phyloP scores from a whole-genome alignment of 306 rosid species.

The Vigna mungo region DNA sequence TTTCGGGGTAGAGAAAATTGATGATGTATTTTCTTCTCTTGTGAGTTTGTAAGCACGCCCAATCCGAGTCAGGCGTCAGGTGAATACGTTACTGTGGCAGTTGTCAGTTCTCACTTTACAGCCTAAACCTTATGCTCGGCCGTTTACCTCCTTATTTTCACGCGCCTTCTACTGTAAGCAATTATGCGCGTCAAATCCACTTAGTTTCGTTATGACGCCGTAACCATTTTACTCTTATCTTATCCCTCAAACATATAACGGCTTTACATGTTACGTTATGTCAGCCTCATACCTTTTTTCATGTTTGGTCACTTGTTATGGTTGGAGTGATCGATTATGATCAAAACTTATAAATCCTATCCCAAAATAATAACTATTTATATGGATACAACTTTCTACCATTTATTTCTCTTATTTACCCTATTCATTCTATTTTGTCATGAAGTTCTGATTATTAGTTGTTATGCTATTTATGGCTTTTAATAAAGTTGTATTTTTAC shows the following conservation, averaged over 20 bases:
- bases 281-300: slow-evolving; percentile 23
- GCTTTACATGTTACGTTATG: slow-evolving; percentile 24
- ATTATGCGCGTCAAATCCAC: slow-evolving; percentile 9
- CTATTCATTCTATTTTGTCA: too few species aligned
- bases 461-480: not conserved
- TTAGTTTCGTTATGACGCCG: not conserved
- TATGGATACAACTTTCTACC: not conserved
- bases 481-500: not conserved
- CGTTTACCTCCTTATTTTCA: slow-evolving; percentile 1
- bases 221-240: not conserved
- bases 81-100: slow-evolving; percentile 43
- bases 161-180: not conserved
- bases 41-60: not conserved
- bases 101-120: slow-evolving; percentile 55
- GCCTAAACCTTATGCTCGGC: slow-evolving; percentile 42
- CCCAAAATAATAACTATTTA: not conserved
- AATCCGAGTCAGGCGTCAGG: slow-evolving; percentile 23
- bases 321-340: not conserved
- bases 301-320: not conserved
- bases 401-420: not conserved
- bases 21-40: not conserved
- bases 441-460: not conserved
- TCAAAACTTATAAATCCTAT: not conserved
- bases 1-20: too few species aligned
- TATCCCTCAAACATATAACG: not conserved